Evolutionary conservation across 345 rosid species (phyloP), one percentile per base, ranked within the genome.

Genomic region (Aegle marmelos): DNA sequence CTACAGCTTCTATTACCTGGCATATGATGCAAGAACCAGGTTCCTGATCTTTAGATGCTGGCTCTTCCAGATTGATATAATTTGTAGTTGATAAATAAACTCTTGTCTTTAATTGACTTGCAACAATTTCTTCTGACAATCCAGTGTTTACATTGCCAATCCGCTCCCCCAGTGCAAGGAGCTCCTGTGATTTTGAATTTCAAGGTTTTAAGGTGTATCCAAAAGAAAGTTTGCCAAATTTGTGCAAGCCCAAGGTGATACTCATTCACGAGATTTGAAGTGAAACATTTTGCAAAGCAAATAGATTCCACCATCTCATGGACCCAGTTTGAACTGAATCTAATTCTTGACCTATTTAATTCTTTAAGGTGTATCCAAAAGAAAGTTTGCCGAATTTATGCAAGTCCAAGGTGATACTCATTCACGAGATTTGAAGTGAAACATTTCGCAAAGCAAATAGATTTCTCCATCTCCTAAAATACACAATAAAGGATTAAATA

Each of bases 141-240:
- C 98, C 98, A 17, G 97, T 93, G 54, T 84, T 94, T 63, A 91
- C 98, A 16, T 80, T 87, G 72, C 97, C 98, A 78, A 93, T 93
- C 64, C 80, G 89, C 84, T 93, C 98, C 73, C 94, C 94, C 77
- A 93, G 81, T 61, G 92, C 93, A 76, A 93, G 98, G 79, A 93
- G 93, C 68, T 94, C 98, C 98, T 94, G 90, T 53, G 28, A 21
- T 61, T 11, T n/a, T 9, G 24, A 76, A 71, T 65, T 50, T 36
- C 45, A 37, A 66, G 31, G 2, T 13, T 30, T 62, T 37, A 9
- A 13, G n/a, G 57, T 31, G 41, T 28, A 21, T 24, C 69, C 6
- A 31, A 27, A 9, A 10, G 30, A 70, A 21, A 8, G 13, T 10
- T 34, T 54, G 61, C 58, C 13, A 9, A 59, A 22, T 41, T 76